Evolutionary conservation across 441 rosid species (phyloP), one percentile per base, ranked within the genome.

Genomic region (Cnidoscolus chayamansa): DNA sequence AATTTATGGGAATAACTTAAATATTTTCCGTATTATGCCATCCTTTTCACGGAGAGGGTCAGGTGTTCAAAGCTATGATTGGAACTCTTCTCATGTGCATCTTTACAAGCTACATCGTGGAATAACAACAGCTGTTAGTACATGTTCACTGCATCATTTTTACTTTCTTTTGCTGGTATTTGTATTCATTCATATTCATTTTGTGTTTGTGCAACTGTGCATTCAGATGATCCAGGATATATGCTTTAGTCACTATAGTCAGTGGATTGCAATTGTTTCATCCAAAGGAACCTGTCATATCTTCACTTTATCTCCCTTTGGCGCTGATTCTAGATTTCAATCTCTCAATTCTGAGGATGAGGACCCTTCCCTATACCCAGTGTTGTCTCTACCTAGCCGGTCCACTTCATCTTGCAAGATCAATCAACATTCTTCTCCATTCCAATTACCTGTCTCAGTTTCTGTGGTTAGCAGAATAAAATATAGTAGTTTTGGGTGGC

Each of bases 31-130:
- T 51, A 86, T 94, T 72, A 85, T 92, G 90, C 96, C 96, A 63
- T 82, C 83, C 12, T 78, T 72, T 75, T 43, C 82, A 20, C 84
- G 75, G 82, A 81, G 64, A 79, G 89, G 85, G 70, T 79, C 83
- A 61, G 89, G 79, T 71, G 65, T 78, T 70, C 84, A 83, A 79
- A 79, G 54, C 78, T 85, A 82, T 74, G 87, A 90, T 67, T 83
- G 93, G 93, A 86, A 80, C 76, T 84, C 90, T 61, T 86, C 97
- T 48, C 90, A 92, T 74, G 96, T 87, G 68, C 97, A 91, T 81
- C 94, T 94, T 55, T 94, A 92, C 85, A 88, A 86, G 84, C 86
- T 94, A 16, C 97, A 92, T 68, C 96, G 98, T 50, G 98, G 97
- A 79, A 81, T 94, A 78, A 92, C 98, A 72, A 85, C 92, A 69